Conservation (phyloP, 2,329 filamentous ascomycete species). For the Rutstroemia sp. region DNA sequence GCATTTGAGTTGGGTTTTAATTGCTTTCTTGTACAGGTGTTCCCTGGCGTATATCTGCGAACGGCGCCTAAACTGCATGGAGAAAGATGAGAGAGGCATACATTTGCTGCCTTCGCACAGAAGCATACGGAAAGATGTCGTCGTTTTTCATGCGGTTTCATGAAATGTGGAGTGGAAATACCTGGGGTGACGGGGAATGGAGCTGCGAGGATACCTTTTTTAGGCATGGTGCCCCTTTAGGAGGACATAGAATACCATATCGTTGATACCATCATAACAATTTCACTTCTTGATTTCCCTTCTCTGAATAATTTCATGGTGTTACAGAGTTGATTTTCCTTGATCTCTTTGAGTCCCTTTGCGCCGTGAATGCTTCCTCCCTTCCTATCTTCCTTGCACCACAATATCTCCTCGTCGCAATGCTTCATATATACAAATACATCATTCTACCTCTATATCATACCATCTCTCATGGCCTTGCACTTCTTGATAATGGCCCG, state of each 20-base stretch:
- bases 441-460: neutral
- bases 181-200: conserved; percentile 1
- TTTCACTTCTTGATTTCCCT: neutral
- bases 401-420: neutral
- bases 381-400: neutral
- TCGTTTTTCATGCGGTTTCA: too few species aligned
- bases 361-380: conserved; percentile 1
- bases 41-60: conserved; percentile 14
- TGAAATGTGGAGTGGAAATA: neutral
- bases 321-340: neutral
- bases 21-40: conserved; percentile 17
- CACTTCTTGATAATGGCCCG: too few species aligned
- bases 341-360: neutral
- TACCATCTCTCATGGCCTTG: neutral
- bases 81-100: conserved; percentile 7
- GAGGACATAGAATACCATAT: conserved; percentile 3
- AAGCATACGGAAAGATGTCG: neutral
- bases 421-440: conserved; percentile 7
- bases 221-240: neutral
- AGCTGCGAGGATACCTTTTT: neutral
- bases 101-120: conserved; percentile 7
- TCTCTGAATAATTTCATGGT: neutral
- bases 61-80: conserved; percentile 14
- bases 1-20: conserved; percentile 11
- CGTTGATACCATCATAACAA: conserved; percentile 3